Evolutionary conservation across 129 eudicot species (phyloP).

Genomic region (Artemisia tridentata): DNA sequence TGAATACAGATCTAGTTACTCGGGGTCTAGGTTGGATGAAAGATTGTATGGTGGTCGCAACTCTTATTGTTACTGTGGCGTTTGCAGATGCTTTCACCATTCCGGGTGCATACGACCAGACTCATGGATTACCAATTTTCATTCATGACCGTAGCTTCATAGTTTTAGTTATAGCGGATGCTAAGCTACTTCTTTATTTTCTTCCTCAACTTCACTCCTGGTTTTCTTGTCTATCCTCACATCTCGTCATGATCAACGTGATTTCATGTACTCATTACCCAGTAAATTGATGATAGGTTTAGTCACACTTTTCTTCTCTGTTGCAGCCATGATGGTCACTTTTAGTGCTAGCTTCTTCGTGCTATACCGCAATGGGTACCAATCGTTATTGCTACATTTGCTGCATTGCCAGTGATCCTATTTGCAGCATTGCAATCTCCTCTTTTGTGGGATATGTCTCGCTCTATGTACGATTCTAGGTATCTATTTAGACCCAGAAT

Average conservation of each 20-base stretch:
- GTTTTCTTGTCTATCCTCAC: constrained; percentile 30
- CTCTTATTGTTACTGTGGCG: constrained; percentile 25
- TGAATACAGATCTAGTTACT: constrained; percentile 4
- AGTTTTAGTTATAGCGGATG: constrained; percentile 27
- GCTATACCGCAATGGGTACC: constrained; percentile 25
- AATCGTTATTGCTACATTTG: constrained; percentile 12
- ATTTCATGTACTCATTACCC: constrained; percentile 15
- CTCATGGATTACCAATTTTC: constrained; percentile 17
- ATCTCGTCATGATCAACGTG: constrained; percentile 11
- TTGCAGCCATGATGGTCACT: constrained; percentile 27
- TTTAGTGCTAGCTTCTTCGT: constrained; percentile 29
- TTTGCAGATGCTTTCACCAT: constrained; percentile 32
- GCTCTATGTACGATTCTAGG: constrained; percentile 10
- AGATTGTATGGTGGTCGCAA: constrained; percentile 25
- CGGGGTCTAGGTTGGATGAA: constrained; percentile 25
- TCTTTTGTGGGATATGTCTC: constrained; percentile 24
- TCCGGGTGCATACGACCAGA: constrained; percentile 29
- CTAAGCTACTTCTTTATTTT: constrained; percentile 31
- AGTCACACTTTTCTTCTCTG: constrained; percentile 21
- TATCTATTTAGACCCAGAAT: constrained; percentile 18
- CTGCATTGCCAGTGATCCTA: neutral
- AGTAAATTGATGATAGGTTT: constrained; percentile 15
- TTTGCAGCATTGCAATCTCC: constrained; percentile 19
- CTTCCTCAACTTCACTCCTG: constrained; percentile 27
- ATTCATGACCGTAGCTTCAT: neutral